phyloP scores from a whole-genome alignment of 306 rosid genomes.

The Sphenostylis stenocarpa region DNA sequence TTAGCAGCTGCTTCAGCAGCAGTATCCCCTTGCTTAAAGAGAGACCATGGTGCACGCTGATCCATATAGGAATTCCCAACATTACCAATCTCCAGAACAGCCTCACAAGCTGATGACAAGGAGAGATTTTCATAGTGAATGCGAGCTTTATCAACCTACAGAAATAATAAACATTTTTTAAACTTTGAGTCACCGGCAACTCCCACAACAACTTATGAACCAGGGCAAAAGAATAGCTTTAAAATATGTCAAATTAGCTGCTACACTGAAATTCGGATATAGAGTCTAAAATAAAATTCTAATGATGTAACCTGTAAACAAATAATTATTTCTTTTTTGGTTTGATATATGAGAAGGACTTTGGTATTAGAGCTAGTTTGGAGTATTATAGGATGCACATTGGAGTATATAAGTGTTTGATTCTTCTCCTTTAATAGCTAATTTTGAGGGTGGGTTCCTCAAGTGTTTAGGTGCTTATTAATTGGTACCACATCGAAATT shows the following conservation, averaged over 20 bases:
- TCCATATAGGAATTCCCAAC: conserved; percentile 86
- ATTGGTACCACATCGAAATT: no score
- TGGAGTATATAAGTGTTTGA: no score
- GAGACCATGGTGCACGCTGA: conserved; percentile 92
- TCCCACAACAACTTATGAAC: conserved; percentile 12
- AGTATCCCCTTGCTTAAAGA: conserved; percentile 81
- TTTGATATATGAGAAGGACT: not conserved
- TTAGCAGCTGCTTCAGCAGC: conserved; percentile 82
- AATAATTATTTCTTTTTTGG: not conserved
- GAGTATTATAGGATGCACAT: no score
- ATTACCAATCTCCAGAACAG: conserved; percentile 82
- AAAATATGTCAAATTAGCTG: conserved; percentile 7
- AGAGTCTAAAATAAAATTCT: not conserved
- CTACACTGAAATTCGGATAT: not conserved
- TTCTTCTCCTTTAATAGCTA: no score
- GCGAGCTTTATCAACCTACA: conserved; percentile 72
- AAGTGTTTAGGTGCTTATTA: no score
- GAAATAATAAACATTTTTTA: conserved; percentile 15
- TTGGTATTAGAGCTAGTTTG: no score
- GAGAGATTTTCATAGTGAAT: conserved; percentile 69
- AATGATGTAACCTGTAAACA: not conserved
- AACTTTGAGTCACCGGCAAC: not conserved
- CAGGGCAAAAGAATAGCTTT: not conserved
- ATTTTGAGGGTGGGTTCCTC: no score
- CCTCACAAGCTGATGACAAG: conserved; percentile 90